Conservation (phyloP, 257 asterid genomes). For the Lavandula angustifolia region DNA sequence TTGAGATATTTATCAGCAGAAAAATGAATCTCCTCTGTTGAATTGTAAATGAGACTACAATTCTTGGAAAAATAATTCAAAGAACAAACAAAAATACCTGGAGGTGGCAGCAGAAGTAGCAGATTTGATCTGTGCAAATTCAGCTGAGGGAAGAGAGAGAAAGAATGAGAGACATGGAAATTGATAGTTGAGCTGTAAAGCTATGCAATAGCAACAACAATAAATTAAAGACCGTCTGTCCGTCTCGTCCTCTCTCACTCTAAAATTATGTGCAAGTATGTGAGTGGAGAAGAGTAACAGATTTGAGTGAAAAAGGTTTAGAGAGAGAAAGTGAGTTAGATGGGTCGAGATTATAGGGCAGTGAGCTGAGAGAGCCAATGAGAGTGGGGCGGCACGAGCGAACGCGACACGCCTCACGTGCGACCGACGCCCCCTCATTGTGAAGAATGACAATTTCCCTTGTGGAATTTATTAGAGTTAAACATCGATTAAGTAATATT, state of each 20-base stretch:
- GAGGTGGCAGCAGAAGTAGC: constrained; percentile 35
- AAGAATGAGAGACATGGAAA: constrained; percentile 26
- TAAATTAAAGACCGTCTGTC: constrained; percentile 36
- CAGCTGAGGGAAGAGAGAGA: constrained; percentile 40
- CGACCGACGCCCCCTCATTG: constrained; percentile 46
- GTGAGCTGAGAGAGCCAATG: constrained; percentile 26
- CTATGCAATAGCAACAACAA: constrained; percentile 46
- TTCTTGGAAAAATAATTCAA: not conserved
- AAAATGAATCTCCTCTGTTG: not conserved
- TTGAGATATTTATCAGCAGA: constrained; percentile 13
- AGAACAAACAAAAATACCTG: constrained; percentile 36
- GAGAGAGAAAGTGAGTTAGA: constrained; percentile 27
- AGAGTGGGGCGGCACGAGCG: constrained; percentile 44
- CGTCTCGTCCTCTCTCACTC: constrained; percentile 39
- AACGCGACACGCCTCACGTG: constrained; percentile 45
- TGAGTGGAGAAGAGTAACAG: constrained; percentile 32
- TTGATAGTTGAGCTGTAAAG: constrained; percentile 61
- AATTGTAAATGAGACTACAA: constrained; percentile 30
- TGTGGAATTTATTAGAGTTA: constrained; percentile 26
- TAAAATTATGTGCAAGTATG: constrained; percentile 33
- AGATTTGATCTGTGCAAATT: constrained; percentile 54
- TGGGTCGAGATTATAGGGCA: constrained; percentile 34
- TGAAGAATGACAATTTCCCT: constrained; percentile 28
- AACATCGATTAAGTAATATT: too few species aligned
- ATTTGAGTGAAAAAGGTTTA: constrained; percentile 28